Evolutionary conservation across 2,329 filamentous ascomycete genomes (phyloP), one percentile per base, ranked within the genome.

Genomic region (Ascochyta fabae): DNA sequence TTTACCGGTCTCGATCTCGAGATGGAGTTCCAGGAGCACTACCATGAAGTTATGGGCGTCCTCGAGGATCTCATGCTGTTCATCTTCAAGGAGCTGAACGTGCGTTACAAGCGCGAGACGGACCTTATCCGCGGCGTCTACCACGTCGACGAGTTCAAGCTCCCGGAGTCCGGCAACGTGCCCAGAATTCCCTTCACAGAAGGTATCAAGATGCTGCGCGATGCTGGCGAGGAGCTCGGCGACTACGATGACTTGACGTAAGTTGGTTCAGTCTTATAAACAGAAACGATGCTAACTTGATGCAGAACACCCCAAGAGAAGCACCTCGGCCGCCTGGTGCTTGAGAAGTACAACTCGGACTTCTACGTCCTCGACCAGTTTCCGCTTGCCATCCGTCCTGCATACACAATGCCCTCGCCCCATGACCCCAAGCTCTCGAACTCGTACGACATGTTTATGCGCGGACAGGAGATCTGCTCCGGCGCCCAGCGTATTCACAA

Each of bases 341-440:
- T 91, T 53, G 84, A 91, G 68, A 97, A 96, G 79, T 96, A 89
- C 83, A 86, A 89, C 73, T 95, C 92, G 57, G 95, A 99, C 80
- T 98, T 98, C 80, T 98, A 96, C 80, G 88, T 96, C 22, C 85
- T 99, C 60, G 94, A 98, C 82, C 95, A 98, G 79, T 99, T 96
- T 83, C 95, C 95, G 40, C 87, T 95, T 76, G 82, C 83, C 34
- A 91, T 95, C 19, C 86, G 95, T 27, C 94, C 94, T 5, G 96
- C 96, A 78, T 98, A 97, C 78, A 92, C 94, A 59, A 91, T 94
- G 80, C 87, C 90, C 49, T 90, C 73, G 31, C 75, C 78, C 35
- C 35, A 61, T 34, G 71, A 77, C 63, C 68, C 77, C 6, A 65
- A 81, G 76, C 80, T 80, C 66, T 79, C 82, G 39, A 87, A 88